These are phyloP conservation scores for Polygonum maritimum DNA, from an alignment of 148 eudicot genomes.

Conservation along the genomic window DNA sequence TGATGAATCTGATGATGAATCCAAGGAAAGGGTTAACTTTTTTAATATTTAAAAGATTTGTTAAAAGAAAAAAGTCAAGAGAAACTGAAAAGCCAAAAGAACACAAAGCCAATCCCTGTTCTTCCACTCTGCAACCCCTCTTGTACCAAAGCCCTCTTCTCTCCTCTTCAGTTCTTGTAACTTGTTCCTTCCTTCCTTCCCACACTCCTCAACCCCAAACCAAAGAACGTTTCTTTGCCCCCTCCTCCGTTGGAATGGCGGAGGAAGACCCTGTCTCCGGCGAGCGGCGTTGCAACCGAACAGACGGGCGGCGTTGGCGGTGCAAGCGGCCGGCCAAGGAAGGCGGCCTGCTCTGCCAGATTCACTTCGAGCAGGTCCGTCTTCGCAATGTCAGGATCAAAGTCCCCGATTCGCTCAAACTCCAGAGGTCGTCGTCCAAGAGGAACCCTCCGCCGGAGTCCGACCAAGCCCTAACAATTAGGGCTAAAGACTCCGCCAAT, in stretches of 20 bases:
- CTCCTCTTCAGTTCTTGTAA: neutral
- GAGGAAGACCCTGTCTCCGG: conserved; percentile 22
- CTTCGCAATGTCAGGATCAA: conserved; percentile 45
- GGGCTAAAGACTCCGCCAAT: neutral
- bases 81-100: neutral
- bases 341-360: conserved; percentile 63
- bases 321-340: conserved; percentile 54
- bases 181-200: neutral
- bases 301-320: conserved; percentile 85
- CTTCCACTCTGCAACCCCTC: neutral
- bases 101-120: neutral
- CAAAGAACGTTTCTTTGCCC: neutral
- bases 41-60: neutral
- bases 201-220: neutral
- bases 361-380: conserved; percentile 61
- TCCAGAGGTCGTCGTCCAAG: conserved; percentile 16
- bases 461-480: neutral
- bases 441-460: conserved; percentile 1
- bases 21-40: neutral
- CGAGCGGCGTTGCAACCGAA: conserved; percentile 56
- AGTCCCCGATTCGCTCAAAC: conserved; percentile 72
- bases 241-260: neutral
- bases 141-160: neutral
- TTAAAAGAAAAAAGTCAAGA: neutral
- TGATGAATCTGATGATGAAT: too few relatives aligned